Percentiles rank a stretch among this genome's conserved stretches.
phyloP scores from a whole-genome alignment of 352 stramenopile species.

The Globisporangium apiculatum region DNA sequence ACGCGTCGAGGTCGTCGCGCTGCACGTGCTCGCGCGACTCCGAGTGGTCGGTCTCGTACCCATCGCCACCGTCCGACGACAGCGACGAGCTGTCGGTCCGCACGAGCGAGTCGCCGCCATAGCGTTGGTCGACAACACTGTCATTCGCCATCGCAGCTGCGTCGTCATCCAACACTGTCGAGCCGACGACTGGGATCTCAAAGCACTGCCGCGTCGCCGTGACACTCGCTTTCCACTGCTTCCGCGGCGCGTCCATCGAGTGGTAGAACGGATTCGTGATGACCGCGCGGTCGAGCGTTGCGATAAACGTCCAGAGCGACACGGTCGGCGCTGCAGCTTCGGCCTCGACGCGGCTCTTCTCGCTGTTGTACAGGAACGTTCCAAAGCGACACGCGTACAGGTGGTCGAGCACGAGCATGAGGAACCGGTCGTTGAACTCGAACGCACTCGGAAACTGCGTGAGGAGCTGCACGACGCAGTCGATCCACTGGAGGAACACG shows the following conservation, averaged over 20 bases:
- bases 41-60: conserved; percentile 23
- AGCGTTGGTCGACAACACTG: not conserved
- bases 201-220: conserved; percentile 54
- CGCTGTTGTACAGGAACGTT: conserved; percentile 96
- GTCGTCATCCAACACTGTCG: not conserved
- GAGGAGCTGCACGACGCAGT: conserved; percentile 82
- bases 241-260: conserved; percentile 27
- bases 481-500: conserved; percentile 93
- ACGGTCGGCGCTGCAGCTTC: conserved; percentile 45
- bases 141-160: not conserved
- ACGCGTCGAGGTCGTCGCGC: conserved; percentile 21
- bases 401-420: conserved; percentile 79
- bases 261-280: conserved; percentile 77
- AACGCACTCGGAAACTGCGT: conserved; percentile 74
- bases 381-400: conserved; percentile 79
- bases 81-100: conserved; percentile 24
- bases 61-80: conserved; percentile 10
- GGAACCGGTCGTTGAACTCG: conserved; percentile 81
- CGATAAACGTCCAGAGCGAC: conserved; percentile 77
- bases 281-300: conserved; percentile 45
- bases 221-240: conserved; percentile 47
- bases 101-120: conserved; percentile 17
- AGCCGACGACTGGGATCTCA: conserved; percentile 20
- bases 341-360: conserved; percentile 55
- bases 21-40: conserved; percentile 12